Evolutionary conservation across 2,329 filamentous ascomycete genomes (phyloP).

Genomic region (Byssoonygena ceratinophila): DNA sequence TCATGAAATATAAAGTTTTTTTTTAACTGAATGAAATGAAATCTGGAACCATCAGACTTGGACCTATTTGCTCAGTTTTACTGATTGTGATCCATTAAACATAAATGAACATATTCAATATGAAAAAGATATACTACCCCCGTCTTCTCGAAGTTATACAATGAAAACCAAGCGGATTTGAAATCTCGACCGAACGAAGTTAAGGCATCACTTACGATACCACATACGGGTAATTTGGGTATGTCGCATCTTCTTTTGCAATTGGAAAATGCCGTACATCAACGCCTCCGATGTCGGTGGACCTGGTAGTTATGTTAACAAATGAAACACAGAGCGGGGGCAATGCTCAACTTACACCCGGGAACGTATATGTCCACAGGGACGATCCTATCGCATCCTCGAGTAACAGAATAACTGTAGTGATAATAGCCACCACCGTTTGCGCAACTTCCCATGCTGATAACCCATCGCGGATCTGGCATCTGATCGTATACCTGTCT

Average conservation of each 20-base stretch:
- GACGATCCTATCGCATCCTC: constrained; percentile 68
- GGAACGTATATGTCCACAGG: constrained; percentile 82
- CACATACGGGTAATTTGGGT: constrained; percentile 48
- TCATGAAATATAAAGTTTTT: not conserved
- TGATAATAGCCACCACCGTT: constrained; percentile 84
- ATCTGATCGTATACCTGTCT: constrained; percentile 91
- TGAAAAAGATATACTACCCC: not conserved
- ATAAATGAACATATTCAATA: not conserved
- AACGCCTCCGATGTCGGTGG: constrained; percentile 47
- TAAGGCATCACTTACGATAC: constrained; percentile 43
- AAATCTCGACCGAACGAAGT: not conserved
- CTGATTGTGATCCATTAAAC: not conserved
- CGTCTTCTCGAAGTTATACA: not conserved
- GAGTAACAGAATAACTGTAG: constrained; percentile 70
- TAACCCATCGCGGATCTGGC: constrained; percentile 84
- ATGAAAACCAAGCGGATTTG: not conserved
- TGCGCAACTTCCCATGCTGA: constrained; percentile 75
- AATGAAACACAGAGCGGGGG: constrained; percentile 21
- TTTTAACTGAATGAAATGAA: too few relatives aligned
- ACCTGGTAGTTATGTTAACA: constrained; percentile 23
- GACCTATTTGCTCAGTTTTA: too few relatives aligned
- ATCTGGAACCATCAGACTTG: too few relatives aligned
- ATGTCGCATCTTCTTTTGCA: constrained; percentile 66
- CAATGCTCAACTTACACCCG: constrained; percentile 51
- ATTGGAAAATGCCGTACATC: constrained; percentile 61